Percentiles rank a stretch among this genome's conserved stretches.
Evolutionary conservation across 1,284 basidiomycete species (phyloP).

Genomic region (Cerrena zonata): DNA sequence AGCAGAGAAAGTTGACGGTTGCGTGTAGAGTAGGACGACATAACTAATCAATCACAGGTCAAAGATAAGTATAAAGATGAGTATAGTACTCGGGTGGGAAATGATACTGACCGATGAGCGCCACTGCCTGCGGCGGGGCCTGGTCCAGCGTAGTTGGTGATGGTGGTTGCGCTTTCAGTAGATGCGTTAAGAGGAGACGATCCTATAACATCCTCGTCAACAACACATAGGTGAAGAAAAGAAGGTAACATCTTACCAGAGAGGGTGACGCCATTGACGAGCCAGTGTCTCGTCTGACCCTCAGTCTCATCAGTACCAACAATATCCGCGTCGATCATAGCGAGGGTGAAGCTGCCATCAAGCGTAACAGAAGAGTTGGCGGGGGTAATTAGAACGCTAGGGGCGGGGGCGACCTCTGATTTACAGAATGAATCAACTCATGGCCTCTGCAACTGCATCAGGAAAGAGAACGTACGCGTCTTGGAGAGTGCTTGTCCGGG

Average conservation of each 20-base stretch:
- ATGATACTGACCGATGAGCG: conserved; percentile 54
- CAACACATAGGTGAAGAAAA: not conserved
- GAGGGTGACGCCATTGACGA: conserved; percentile 62
- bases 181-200: conserved; percentile 33
- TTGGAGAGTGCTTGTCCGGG: conserved; percentile 57
- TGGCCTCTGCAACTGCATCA: not conserved
- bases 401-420: conserved; percentile 49
- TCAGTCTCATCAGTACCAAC: conserved; percentile 49
- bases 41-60: conserved; percentile 42
- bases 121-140: conserved; percentile 63
- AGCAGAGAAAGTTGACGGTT: conserved; percentile 56
- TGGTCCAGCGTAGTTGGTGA: conserved; percentile 72
- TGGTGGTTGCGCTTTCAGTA: conserved; percentile 43
- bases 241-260: conserved; percentile 27
- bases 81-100: not conserved
- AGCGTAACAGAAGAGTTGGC: conserved; percentile 41
- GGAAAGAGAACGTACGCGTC: conserved; percentile 42
- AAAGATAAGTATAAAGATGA: not conserved
- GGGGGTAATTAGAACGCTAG: conserved; percentile 43
- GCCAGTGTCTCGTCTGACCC: conserved; percentile 73
- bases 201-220: conserved; percentile 22
- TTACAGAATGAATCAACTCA: conserved; percentile 5
- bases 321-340: conserved; percentile 65
- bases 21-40: conserved; percentile 58
- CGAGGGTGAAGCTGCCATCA: conserved; percentile 52